These are phyloP conservation scores for Coemansia umbellata DNA, from an alignment of 192 early-diverging fungal species.

Conservation along the genomic window DNA sequence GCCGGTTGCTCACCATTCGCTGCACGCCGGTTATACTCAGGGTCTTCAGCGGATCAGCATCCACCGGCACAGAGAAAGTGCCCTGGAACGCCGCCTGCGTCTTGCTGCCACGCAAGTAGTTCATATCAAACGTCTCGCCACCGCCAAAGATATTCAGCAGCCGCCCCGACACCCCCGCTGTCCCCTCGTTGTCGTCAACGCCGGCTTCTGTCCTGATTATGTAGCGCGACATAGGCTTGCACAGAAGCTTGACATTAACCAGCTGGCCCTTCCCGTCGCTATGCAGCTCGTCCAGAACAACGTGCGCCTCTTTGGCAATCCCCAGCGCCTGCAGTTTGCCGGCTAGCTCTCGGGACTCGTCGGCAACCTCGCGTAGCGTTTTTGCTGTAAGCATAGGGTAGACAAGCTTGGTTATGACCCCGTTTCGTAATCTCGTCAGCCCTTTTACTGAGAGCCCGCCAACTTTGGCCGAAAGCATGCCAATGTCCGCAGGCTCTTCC, in stretches of 20 bases:
- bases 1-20: conserved; percentile 58
- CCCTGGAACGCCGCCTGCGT: conserved; percentile 64
- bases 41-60: conserved; percentile 64
- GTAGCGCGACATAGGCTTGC: conserved; percentile 70
- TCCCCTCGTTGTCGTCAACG: conserved; percentile 85
- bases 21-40: conserved; percentile 66
- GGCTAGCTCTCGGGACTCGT: conserved; percentile 37
- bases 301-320: conserved; percentile 25
- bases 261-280: not conserved
- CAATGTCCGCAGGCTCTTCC: conserved; percentile 5
- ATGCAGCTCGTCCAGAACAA: conserved; percentile 13
- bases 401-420: conserved; percentile 19
- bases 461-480: not conserved
- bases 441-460: conserved; percentile 17
- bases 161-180: conserved; percentile 64
- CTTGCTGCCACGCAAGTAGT: conserved; percentile 72
- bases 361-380: conserved; percentile 18
- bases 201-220: conserved; percentile 85
- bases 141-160: conserved; percentile 86
- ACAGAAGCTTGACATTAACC: conserved; percentile 68
- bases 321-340: conserved; percentile 40
- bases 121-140: conserved; percentile 74
- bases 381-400: conserved; percentile 9
- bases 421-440: conserved; percentile 21
- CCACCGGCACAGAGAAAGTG: conserved; percentile 60